Conservation (phyloP, 768 basidiomycete species). For the Boletus speciosus region DNA sequence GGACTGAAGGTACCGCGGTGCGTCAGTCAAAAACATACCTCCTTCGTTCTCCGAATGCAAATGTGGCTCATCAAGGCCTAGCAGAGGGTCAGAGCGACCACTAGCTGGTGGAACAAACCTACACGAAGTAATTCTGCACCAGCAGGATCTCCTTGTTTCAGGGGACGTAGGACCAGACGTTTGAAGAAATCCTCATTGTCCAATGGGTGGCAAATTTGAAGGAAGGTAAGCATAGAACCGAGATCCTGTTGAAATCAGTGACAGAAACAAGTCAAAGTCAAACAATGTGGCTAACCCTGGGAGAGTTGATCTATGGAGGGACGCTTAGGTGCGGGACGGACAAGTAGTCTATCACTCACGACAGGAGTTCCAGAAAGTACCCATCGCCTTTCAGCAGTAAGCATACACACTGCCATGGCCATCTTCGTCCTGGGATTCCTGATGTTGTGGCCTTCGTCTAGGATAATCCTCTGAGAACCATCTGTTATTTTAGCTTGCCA, state of each 20-base stretch:
- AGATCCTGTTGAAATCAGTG: conserved; percentile 57
- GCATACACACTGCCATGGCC: conserved; percentile 60
- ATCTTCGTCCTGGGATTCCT: conserved; percentile 87
- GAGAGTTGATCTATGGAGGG: conserved; percentile 66
- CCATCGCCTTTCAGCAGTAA: conserved; percentile 75
- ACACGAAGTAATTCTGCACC: conserved; percentile 74
- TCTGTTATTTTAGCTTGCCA: neutral
- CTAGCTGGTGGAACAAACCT: conserved; percentile 15
- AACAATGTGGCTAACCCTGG: conserved; percentile 42
- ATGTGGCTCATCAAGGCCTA: conserved; percentile 75
- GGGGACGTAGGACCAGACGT: conserved; percentile 70
- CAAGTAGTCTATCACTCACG: conserved; percentile 42
- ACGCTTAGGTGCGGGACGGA: neutral
- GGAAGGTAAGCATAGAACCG: conserved; percentile 80
- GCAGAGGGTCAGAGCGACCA: conserved; percentile 5
- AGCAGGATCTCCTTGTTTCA: conserved; percentile 62
- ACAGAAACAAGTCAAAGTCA: neutral
- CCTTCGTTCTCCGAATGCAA: conserved; percentile 82
- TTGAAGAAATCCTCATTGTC: conserved; percentile 84
- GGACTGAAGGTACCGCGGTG: neutral
- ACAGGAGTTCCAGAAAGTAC: conserved; percentile 85
- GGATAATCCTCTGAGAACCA: conserved; percentile 57
- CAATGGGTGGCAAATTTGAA: conserved; percentile 80
- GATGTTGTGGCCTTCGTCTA: conserved; percentile 89
- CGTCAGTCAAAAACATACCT: conserved; percentile 39